Evolutionary conservation across 176 grass and related monocot genomes (phyloP).

Genomic region (Chloris gayana): DNA sequence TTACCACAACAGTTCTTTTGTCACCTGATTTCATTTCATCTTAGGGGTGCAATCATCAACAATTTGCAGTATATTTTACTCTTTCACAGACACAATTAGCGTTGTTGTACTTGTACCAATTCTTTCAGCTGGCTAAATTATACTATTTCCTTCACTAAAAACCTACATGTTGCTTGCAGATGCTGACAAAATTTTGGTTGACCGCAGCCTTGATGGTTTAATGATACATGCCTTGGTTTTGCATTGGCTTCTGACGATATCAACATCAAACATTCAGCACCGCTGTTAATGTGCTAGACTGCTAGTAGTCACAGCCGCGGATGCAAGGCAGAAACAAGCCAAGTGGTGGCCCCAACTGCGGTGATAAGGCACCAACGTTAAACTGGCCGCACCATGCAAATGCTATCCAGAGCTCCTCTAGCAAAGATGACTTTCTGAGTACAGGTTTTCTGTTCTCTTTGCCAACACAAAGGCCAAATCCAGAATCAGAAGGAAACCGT

Average conservation of each 20-base stretch:
- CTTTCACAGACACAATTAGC: too few species aligned
- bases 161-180: not conserved
- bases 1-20: too few species aligned
- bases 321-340: constrained; percentile 45
- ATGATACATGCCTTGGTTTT: not conserved
- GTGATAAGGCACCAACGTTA: constrained; percentile 49
- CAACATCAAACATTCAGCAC: not conserved
- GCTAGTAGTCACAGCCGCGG: not conserved
- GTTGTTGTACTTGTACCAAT: too few species aligned
- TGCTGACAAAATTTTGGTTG: not conserved
- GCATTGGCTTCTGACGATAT: not conserved
- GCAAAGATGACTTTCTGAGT: constrained; percentile 63
- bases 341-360: constrained; percentile 23
- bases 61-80: too few species aligned
- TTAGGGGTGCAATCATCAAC: too few species aligned
- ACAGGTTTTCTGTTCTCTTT: constrained; percentile 84
- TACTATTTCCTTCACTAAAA: not conserved
- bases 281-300: constrained; percentile 5
- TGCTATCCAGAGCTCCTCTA: constrained; percentile 49
- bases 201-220: not conserved
- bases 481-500: constrained; percentile 40
- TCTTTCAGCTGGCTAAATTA: not conserved
- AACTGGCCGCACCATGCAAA: constrained; percentile 71
- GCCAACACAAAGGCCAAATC: constrained; percentile 61
- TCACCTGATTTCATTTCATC: too few species aligned